These are phyloP conservation scores for Penicillium verhagenii DNA, from an alignment of 495 filamentous ascomycete species.

Conservation along the genomic window DNA sequence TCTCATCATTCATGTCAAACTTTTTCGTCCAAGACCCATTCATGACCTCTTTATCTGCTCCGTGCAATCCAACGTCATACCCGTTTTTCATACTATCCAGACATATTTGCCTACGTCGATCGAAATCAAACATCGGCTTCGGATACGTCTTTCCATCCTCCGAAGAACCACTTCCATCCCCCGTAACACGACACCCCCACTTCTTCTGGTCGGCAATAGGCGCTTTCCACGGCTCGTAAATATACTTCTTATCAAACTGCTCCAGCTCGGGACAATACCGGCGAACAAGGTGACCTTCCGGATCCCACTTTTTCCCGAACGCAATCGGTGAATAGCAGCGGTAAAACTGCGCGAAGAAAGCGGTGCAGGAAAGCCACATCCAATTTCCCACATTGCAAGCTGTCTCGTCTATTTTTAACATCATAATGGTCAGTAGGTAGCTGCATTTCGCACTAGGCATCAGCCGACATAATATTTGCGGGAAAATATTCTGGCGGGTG, in stretches of 20 bases:
- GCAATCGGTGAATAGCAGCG: slow-evolving; percentile 64
- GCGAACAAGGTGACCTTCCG: slow-evolving; percentile 57
- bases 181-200: slow-evolving; percentile 55
- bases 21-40: slow-evolving; percentile 60
- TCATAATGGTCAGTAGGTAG: too few relatives aligned
- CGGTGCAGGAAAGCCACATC: slow-evolving; percentile 74
- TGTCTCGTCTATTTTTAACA: slow-evolving; percentile 49
- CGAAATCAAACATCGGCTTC: slow-evolving; percentile 72
- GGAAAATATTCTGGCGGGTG: background rate
- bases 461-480: too few relatives aligned
- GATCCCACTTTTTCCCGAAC: slow-evolving; percentile 68
- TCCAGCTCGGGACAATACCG: slow-evolving; percentile 62
- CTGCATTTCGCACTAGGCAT: too few relatives aligned
- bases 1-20: slow-evolving; percentile 39
- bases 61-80: slow-evolving; percentile 59
- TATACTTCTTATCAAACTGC: slow-evolving; percentile 59
- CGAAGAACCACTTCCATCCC: slow-evolving; percentile 42
- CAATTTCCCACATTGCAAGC: slow-evolving; percentile 70
- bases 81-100: slow-evolving; percentile 63
- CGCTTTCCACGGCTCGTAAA: slow-evolving; percentile 74
- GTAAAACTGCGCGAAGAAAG: slow-evolving; percentile 65
- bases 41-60: slow-evolving; percentile 55
- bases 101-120: slow-evolving; percentile 54
- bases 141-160: slow-evolving; percentile 53
- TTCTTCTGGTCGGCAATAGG: slow-evolving; percentile 58